A percentile compares a stretch with the other conserved stretches of the same genome.
phyloP scores from a whole-genome alignment of 2,329 filamentous ascomycete genomes.

The Colletotrichum scovillei region DNA sequence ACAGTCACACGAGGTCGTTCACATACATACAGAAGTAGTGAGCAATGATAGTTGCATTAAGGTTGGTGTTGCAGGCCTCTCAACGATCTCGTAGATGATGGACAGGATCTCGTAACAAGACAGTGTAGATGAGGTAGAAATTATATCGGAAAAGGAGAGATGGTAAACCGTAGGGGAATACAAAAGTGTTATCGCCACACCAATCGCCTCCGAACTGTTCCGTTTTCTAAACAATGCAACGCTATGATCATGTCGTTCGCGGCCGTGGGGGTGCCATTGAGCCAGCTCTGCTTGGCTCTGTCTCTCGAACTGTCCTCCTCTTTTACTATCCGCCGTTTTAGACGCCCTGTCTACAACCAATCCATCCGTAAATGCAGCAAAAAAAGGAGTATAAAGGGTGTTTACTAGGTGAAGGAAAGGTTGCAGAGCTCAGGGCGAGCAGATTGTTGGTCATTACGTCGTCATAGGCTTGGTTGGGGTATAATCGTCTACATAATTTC shows the following conservation, averaged over 20 bases:
- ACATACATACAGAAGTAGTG: neutral
- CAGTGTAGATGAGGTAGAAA: slow-evolving; percentile 1
- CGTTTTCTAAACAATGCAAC: slow-evolving; percentile 30
- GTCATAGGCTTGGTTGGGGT: slow-evolving; percentile 36
- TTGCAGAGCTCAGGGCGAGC: slow-evolving; percentile 25
- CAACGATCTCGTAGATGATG: neutral
- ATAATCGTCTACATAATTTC: slow-evolving; percentile 51
- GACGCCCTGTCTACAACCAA: slow-evolving; percentile 33
- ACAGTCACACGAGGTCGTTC: neutral
- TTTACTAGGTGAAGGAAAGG: slow-evolving; percentile 22
- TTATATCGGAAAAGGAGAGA: slow-evolving; percentile 17
- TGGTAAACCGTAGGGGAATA: neutral
- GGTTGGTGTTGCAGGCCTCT: neutral
- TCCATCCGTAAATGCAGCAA: slow-evolving; percentile 29
- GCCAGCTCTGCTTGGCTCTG: slow-evolving; percentile 37
- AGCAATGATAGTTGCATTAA: neutral
- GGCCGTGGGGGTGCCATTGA: slow-evolving; percentile 35
- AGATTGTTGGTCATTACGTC: slow-evolving; percentile 48
- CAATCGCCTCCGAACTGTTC: slow-evolving; percentile 3
- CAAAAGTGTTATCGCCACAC: slow-evolving; percentile 6
- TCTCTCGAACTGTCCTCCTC: neutral
- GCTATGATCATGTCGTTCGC: slow-evolving; percentile 33
- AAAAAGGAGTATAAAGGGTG: slow-evolving; percentile 7
- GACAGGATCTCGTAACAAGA: neutral
- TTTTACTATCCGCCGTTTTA: slow-evolving; percentile 12